phyloP scores from a whole-genome alignment of 2,329 filamentous ascomycete species.

The Penicillium sp. region DNA sequence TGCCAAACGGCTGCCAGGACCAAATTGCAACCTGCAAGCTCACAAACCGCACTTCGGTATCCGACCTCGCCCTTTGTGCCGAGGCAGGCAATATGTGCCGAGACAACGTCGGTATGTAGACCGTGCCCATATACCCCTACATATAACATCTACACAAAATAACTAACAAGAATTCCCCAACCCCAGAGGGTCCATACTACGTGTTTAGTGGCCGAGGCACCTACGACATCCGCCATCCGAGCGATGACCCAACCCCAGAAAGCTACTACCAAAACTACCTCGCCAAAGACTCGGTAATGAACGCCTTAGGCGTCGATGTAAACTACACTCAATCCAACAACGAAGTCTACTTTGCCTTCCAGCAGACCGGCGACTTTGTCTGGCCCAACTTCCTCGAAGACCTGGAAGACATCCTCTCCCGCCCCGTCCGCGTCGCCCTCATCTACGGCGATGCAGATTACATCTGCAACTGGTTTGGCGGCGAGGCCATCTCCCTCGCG shows the following conservation, averaged over 20 bases:
- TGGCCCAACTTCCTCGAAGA: slow-evolving; percentile 60
- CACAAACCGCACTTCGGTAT: slow-evolving; percentile 58
- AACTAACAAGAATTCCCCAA: neutral
- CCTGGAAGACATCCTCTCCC: slow-evolving; percentile 58
- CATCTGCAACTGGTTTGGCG: slow-evolving; percentile 64
- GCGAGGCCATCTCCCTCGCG: slow-evolving; percentile 66
- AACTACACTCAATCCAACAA: slow-evolving; percentile 55
- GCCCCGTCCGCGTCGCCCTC: slow-evolving; percentile 66
- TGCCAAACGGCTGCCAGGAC: slow-evolving; percentile 59
- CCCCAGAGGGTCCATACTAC: slow-evolving; percentile 54
- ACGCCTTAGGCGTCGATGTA: slow-evolving; percentile 61
- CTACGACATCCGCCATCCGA: slow-evolving; percentile 61
- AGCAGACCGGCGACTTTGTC: slow-evolving; percentile 59
- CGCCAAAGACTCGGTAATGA: slow-evolving; percentile 57
- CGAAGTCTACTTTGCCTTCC: slow-evolving; percentile 49
- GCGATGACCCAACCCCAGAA: slow-evolving; percentile 61
- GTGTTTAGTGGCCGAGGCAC: slow-evolving; percentile 53
- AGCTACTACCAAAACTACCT: slow-evolving; percentile 63
- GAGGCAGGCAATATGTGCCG: slow-evolving; percentile 57
- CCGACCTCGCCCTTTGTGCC: slow-evolving; percentile 51
- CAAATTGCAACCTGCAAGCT: slow-evolving; percentile 66
- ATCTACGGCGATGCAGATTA: slow-evolving; percentile 65
- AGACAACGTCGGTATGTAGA: slow-evolving; percentile 49
- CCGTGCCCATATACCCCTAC: neutral
- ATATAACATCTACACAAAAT: neutral